These are phyloP conservation scores for Aureobasidium lini DNA, from an alignment of 2,329 filamentous ascomycete species.

Conservation along the genomic window DNA sequence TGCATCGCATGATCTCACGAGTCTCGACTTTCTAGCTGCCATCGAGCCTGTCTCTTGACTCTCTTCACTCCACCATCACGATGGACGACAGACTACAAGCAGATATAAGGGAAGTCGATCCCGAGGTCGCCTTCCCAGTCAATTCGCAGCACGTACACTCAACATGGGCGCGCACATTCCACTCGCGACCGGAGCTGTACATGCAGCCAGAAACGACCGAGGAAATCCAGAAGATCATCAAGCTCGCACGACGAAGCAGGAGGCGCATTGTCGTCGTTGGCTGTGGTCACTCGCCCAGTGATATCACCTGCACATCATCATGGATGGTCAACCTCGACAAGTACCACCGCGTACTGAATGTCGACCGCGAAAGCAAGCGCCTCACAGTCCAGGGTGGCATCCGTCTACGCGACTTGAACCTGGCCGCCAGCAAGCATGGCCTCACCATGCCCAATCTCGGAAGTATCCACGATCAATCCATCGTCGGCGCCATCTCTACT, in stretches of 20 bases:
- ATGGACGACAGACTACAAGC: constrained; percentile 32
- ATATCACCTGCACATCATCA: constrained; percentile 83
- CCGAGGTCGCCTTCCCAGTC: constrained; percentile 68
- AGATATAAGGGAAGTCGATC: constrained; percentile 53
- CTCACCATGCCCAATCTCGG: constrained; percentile 87
- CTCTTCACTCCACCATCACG: neutral
- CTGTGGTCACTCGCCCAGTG: constrained; percentile 84
- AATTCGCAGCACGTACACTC: constrained; percentile 66
- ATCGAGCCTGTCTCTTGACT: neutral
- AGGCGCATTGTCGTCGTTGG: constrained; percentile 80
- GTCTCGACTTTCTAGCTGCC: neutral
- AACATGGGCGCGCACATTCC: constrained; percentile 93
- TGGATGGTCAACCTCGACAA: constrained; percentile 94
- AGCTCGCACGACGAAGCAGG: constrained; percentile 70
- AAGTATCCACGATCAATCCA: constrained; percentile 89
- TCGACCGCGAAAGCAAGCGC: constrained; percentile 58
- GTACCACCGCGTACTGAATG: constrained; percentile 62
- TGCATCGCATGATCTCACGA: neutral
- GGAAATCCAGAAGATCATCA: constrained; percentile 79
- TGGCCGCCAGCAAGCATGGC: constrained; percentile 64
- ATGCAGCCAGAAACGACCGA: constrained; percentile 70
- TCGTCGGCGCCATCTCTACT: constrained; percentile 86
- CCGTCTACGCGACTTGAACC: constrained; percentile 65
- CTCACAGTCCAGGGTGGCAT: constrained; percentile 86
- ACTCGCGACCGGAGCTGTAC: constrained; percentile 82